These are phyloP conservation scores for Blastobotrys terrestris DNA, from an alignment of 805 yeast species.

Conservation along the genomic window DNA sequence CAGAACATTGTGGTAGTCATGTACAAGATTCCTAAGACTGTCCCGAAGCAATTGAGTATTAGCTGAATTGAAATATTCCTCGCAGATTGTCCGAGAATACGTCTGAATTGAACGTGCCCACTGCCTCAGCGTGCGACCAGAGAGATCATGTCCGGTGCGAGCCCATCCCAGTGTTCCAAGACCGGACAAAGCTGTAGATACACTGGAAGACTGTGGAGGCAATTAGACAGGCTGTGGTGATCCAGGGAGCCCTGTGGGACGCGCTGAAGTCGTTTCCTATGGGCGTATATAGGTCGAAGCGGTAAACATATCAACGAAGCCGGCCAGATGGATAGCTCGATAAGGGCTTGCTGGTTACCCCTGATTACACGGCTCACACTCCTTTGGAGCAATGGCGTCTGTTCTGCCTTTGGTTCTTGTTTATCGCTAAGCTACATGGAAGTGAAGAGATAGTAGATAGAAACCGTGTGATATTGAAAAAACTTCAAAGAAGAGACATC, in stretches of 20 bases:
- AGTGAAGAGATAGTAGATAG: too few species aligned
- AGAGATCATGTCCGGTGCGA: slow-evolving; percentile 7
- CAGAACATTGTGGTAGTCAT: slow-evolving; percentile 31
- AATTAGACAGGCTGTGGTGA: slow-evolving; percentile 55
- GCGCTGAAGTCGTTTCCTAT: slow-evolving; percentile 45
- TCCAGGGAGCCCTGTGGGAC: slow-evolving; percentile 51
- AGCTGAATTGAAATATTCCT: slow-evolving; percentile 54
- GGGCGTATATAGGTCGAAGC: slow-evolving; percentile 42
- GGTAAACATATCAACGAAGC: slow-evolving; percentile 44
- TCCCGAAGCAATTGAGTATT: slow-evolving; percentile 59
- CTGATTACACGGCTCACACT: not conserved
- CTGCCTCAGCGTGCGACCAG: too few species aligned
- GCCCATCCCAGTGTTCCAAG: slow-evolving; percentile 13
- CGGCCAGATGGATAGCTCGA: slow-evolving; percentile 32
- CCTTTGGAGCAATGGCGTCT: not conserved
- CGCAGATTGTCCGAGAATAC: slow-evolving; percentile 11
- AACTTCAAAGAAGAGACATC: too few species aligned
- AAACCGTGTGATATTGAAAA: too few species aligned
- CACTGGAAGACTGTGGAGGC: slow-evolving; percentile 68
- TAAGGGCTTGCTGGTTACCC: slow-evolving; percentile 9
- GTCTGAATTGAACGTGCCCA: slow-evolving; percentile 40
- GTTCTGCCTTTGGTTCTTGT: not conserved
- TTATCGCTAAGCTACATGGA: too few species aligned
- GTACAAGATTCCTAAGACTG: slow-evolving; percentile 50
- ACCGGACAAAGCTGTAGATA: slow-evolving; percentile 26